Evolutionary conservation across 2,329 filamentous ascomycete genomes (phyloP).

Genomic region (Zymoseptoria passerinii): DNA sequence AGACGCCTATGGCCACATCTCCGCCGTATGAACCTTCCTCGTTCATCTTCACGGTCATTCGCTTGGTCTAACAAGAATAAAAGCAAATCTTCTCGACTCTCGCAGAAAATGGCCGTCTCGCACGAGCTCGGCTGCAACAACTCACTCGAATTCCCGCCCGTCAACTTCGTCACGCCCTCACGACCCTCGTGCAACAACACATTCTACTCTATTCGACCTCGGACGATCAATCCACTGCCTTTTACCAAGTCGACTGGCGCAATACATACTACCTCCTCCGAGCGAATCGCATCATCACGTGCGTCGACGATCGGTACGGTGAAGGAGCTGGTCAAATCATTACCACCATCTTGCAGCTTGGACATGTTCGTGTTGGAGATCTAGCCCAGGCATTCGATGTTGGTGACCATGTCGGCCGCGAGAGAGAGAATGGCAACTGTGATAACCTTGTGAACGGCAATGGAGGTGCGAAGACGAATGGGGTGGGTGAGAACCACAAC

Average conservation of each 20-base stretch:
- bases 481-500: constrained; percentile 1
- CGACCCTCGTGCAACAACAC: constrained; percentile 80
- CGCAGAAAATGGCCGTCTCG: constrained; percentile 68
- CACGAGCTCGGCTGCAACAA: constrained; percentile 59
- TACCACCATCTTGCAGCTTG: constrained; percentile 65
- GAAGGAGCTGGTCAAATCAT: constrained; percentile 65
- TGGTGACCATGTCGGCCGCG: constrained; percentile 16
- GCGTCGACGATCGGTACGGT: constrained; percentile 67
- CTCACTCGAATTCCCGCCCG: constrained; percentile 65
- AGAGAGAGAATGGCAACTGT: constrained; percentile 17
- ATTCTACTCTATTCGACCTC: constrained; percentile 46
- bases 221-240: constrained; percentile 50
- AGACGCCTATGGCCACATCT: constrained; percentile 84
- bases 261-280: constrained; percentile 77
- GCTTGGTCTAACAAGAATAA: neutral
- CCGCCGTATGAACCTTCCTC: constrained; percentile 58
- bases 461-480: constrained; percentile 8
- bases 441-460: constrained; percentile 10
- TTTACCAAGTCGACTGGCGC: constrained; percentile 76
- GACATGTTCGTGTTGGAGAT: constrained; percentile 65
- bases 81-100: constrained; percentile 80
- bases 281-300: constrained; percentile 69
- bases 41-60: neutral
- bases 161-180: constrained; percentile 72
- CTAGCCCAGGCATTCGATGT: constrained; percentile 56